These are phyloP conservation scores for Podospora australis DNA, from an alignment of 495 filamentous ascomycete species.

Conservation along the genomic window DNA sequence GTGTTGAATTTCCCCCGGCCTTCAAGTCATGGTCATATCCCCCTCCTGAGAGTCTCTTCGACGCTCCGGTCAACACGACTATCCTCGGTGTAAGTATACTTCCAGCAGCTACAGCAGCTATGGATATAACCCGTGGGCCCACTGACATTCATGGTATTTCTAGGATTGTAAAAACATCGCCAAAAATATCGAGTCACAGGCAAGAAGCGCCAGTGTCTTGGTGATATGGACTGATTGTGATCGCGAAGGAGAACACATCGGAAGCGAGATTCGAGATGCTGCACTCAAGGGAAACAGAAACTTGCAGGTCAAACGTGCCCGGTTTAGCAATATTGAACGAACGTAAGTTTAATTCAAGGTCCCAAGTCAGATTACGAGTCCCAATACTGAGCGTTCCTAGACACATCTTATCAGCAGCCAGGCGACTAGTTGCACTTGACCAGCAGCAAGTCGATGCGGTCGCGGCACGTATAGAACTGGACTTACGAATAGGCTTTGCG, in stretches of 20 bases:
- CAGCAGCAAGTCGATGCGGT: conserved; percentile 85
- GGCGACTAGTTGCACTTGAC: conserved; percentile 68
- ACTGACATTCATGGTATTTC: background rate
- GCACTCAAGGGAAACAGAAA: conserved; percentile 65
- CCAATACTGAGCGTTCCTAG: too few species aligned
- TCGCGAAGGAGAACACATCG: conserved; percentile 94
- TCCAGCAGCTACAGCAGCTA: background rate
- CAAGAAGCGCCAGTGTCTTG: conserved; percentile 58
- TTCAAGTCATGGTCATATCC: conserved; percentile 77
- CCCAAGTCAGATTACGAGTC: too few species aligned
- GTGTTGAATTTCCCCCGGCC: conserved; percentile 59
- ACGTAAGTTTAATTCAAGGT: too few species aligned
- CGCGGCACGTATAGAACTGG: conserved; percentile 81
- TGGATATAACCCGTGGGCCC: background rate
- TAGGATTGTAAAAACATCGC: conserved; percentile 77
- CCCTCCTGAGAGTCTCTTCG: conserved; percentile 71
- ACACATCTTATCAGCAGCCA: conserved; percentile 82
- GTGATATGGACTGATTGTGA: conserved; percentile 99
- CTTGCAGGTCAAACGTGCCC: conserved; percentile 76
- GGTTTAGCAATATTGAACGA: conserved; percentile 92
- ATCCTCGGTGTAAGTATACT: conserved; percentile 53
- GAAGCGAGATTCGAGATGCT: conserved; percentile 80
- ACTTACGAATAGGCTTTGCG: conserved; percentile 81
- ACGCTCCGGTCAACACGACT: conserved; percentile 62
- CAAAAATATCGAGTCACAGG: conserved; percentile 74